Evolutionary conservation across 768 basidiomycete species (phyloP), one percentile per base, ranked within the genome.

Genomic region (Suillus sp.): DNA sequence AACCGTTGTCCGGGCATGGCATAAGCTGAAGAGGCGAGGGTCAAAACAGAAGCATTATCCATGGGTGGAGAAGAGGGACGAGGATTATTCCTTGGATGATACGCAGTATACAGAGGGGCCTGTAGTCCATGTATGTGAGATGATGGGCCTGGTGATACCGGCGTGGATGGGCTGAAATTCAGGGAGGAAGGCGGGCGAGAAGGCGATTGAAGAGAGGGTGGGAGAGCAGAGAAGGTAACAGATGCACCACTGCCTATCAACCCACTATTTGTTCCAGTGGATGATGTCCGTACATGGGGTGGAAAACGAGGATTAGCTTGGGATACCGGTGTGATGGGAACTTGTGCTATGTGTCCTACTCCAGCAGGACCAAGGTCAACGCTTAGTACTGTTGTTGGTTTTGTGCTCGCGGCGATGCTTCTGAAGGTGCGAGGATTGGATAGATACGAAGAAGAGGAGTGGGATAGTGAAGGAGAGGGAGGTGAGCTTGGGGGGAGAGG

Each of bases 61-160:
- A 87, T 80, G 1, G 96, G 96, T 25, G 93, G 91, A 7, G 93
- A 93, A 18, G 91, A 90, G 27, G 97, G 96, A 27, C 92, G 87
- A 1, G 96, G 96, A 71, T 99, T 99, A 75, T 97, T 93, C 53
- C 95, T 86, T 11, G 96, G 96, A 77, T 98, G 95, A 60, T 93
- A 94, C n/a, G 85, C 79, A 0, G 95, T 94, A 73, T 96, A 94
- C 40, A 91, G 83, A 0, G 96, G 96, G 10, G 93, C 93, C 71
- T 95, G 93, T 20, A 90, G 66, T 35, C 73, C 69, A 63, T 74
- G 72, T 10, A 66, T 66, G 27, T 57, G 56, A 20, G 56, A 20
- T 25, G 70, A 65, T 59, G 67, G 64, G 62, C 69, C 75, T 53
- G 75, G 68, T 48, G 68, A 71, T 37, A 73, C 74, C 45, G 77